Conservation (phyloP, 345 rosid genomes). For the Lepidium sativum region DNA sequence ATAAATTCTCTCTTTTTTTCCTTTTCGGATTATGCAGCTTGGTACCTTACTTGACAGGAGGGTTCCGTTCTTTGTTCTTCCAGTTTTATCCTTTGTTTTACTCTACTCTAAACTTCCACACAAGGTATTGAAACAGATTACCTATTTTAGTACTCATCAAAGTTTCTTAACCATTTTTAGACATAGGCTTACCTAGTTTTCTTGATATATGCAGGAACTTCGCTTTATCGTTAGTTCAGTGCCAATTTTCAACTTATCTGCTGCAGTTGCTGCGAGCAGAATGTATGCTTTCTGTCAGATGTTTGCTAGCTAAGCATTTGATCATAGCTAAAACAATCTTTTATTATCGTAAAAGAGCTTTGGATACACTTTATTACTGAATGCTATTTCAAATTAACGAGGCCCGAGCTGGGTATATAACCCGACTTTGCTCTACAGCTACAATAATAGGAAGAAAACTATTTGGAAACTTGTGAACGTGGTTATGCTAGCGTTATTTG, state of each 20-base stretch:
- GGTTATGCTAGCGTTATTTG: slow-evolving; percentile 49
- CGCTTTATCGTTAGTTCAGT: slow-evolving; percentile 87
- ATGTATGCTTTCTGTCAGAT: slow-evolving; percentile 40
- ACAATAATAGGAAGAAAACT: slow-evolving; percentile 73
- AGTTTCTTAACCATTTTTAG: not conserved
- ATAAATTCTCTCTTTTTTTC: not conserved
- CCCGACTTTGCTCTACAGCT: slow-evolving; percentile 42
- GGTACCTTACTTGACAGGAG: slow-evolving; percentile 76
- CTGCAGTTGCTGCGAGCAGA: slow-evolving; percentile 87
- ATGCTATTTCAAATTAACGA: not conserved
- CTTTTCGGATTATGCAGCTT: slow-evolving; percentile 47
- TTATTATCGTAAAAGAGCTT: not conserved
- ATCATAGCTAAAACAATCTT: not conserved
- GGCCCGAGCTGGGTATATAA: not conserved
- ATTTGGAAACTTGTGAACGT: slow-evolving; percentile 65
- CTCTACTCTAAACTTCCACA: slow-evolving; percentile 97
- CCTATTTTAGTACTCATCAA: slow-evolving; percentile 13
- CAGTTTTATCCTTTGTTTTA: slow-evolving; percentile 57
- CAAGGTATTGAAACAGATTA: slow-evolving; percentile 46
- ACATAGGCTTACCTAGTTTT: not conserved
- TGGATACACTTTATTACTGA: not conserved
- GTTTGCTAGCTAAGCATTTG: slow-evolving; percentile 13
- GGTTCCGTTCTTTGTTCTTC: slow-evolving; percentile 48
- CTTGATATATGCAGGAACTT: slow-evolving; percentile 63
- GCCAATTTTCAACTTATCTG: slow-evolving; percentile 91